These are phyloP conservation scores for Xylariaceae sp. DNA, from an alignment of 2,329 filamentous ascomycete genomes.

Conservation along the genomic window DNA sequence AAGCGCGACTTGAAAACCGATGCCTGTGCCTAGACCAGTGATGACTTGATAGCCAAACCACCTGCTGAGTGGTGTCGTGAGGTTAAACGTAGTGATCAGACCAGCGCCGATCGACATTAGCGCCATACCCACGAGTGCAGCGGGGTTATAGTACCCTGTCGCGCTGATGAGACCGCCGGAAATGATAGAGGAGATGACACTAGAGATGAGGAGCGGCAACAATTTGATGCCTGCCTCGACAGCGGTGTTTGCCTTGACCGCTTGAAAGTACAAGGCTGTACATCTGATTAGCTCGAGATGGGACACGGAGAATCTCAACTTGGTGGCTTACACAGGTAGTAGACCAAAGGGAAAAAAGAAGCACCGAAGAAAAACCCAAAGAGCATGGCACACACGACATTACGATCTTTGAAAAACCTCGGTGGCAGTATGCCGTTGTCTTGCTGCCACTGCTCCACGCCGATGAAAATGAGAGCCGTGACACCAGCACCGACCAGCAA, in stretches of 20 bases:
- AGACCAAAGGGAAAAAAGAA: constrained; percentile 47
- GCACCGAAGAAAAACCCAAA: constrained; percentile 44
- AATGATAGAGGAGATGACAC: constrained; percentile 55
- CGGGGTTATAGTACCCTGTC: constrained; percentile 53
- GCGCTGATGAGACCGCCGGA: constrained; percentile 47
- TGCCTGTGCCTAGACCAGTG: constrained; percentile 59
- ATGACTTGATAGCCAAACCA: constrained; percentile 68
- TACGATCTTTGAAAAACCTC: constrained; percentile 49
- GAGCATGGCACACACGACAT: constrained; percentile 44
- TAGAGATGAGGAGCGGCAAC: constrained; percentile 59
- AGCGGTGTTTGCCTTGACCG: constrained; percentile 58
- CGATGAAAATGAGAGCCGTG: constrained; percentile 31
- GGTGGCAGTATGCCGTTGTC: constrained; percentile 49
- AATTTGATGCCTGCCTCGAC: constrained; percentile 62
- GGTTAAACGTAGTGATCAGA: constrained; percentile 60
- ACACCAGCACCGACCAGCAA: constrained; percentile 29
- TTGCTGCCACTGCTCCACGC: constrained; percentile 44
- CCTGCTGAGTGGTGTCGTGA: constrained; percentile 52
- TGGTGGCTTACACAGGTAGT: constrained; percentile 58
- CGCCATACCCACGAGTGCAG: constrained; percentile 49
- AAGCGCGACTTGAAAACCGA: constrained; percentile 56
- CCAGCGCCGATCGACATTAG: constrained; percentile 55
- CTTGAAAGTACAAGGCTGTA: constrained; percentile 60
- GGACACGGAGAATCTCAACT: background rate
- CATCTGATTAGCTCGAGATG: background rate